A percentile compares a stretch with the other conserved stretches of the same genome.
Evolutionary conservation across 768 basidiomycete genomes (phyloP).

Genomic region (Russula olivacea): DNA sequence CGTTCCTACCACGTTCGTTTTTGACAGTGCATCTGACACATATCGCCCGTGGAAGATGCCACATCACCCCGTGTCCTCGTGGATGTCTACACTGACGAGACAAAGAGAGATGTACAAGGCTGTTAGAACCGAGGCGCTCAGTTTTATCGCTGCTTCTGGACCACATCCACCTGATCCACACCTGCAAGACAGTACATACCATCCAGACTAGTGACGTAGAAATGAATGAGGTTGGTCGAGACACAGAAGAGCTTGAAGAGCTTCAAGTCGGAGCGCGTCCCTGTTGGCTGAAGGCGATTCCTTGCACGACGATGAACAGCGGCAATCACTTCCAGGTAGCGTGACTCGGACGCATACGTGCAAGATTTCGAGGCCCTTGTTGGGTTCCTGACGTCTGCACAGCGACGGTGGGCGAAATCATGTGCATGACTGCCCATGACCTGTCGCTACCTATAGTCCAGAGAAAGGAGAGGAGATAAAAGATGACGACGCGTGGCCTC

Average conservation of each 20-base stretch:
- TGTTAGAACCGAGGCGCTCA: conserved; percentile 32
- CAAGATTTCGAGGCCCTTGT: conserved; percentile 49
- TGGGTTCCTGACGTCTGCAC: conserved; percentile 47
- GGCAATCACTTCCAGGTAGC: neutral
- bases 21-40: neutral
- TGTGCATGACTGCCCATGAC: too few relatives aligned
- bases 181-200: neutral
- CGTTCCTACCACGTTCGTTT: neutral
- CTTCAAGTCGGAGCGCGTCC: conserved; percentile 15
- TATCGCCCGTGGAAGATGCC: conserved; percentile 43
- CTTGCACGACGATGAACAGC: conserved; percentile 11
- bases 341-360: neutral
- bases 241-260: conserved; percentile 14
- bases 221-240: neutral
- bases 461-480: too few relatives aligned
- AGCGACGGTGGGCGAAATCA: conserved; percentile 43
- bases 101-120: conserved; percentile 40
- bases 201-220: neutral
- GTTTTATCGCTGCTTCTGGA: neutral
- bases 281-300: conserved; percentile 1
- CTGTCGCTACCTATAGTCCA: too few relatives aligned
- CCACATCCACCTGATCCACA: neutral
- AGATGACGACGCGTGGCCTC: too few relatives aligned
- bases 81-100: conserved; percentile 39
- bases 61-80: conserved; percentile 49